These are phyloP conservation scores for Hanseniaspora occidentalis DNA, from an alignment of 805 yeast genomes.

Conservation along the genomic window DNA sequence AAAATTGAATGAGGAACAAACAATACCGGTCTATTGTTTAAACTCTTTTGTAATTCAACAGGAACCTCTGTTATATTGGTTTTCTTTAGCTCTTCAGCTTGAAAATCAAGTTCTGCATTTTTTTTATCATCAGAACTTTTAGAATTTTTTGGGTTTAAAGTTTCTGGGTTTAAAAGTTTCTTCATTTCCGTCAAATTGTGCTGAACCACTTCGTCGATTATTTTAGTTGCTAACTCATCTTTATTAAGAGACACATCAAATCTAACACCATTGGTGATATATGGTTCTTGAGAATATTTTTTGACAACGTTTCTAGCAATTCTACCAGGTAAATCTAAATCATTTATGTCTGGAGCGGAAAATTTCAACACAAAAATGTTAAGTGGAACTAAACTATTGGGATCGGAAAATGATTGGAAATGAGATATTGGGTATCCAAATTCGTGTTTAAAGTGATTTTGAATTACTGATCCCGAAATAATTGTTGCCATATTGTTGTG, in stretches of 20 bases:
- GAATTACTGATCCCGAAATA: conserved; percentile 11
- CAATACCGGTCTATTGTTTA: conserved; percentile 47
- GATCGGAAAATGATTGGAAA: conserved; percentile 50
- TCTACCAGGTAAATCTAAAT: conserved; percentile 33
- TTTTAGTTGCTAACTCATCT: conserved; percentile 26
- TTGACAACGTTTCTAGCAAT: conserved; percentile 35
- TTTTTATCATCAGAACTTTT: conserved; percentile 1
- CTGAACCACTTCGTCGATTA: conserved; percentile 20
- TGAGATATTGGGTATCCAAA: conserved; percentile 50
- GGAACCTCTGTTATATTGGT: conserved; percentile 6
- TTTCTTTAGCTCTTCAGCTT: conserved; percentile 4
- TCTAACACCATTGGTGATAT: conserved; percentile 36
- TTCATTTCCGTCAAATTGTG: conserved; percentile 29
- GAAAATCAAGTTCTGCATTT: conserved; percentile 4
- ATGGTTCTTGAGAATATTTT: conserved; percentile 28
- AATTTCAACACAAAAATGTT: conserved; percentile 57
- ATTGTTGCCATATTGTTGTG: conserved; percentile 13
- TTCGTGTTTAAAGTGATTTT: conserved; percentile 38
- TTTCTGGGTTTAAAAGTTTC: conserved; percentile 20
- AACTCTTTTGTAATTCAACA: conserved; percentile 8
- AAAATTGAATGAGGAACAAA: conserved; percentile 25
- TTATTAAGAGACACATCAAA: conserved; percentile 42
- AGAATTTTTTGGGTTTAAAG: conserved; percentile 14
- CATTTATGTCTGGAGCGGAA: conserved; percentile 40
- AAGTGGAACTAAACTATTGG: conserved; percentile 64